phyloP scores from a whole-genome alignment of 208 protist species.

The Porcisia hertigi region DNA sequence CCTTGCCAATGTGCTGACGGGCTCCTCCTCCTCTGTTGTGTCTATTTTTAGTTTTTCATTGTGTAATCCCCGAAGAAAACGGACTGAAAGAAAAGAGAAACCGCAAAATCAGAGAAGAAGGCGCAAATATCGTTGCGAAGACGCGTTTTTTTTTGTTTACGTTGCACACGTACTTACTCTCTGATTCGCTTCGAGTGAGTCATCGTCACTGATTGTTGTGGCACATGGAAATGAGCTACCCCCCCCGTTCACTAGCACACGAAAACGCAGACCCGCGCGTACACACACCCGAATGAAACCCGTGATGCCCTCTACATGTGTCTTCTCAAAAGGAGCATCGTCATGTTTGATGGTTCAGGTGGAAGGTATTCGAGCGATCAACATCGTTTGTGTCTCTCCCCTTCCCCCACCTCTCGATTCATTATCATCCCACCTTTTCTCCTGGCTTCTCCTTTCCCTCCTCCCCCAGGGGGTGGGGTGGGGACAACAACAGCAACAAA shows the following conservation, averaged over 20 bases:
- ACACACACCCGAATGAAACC: neutral
- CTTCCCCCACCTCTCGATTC: neutral
- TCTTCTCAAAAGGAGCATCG: too few relatives aligned
- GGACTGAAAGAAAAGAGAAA: too few relatives aligned
- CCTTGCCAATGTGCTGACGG: neutral
- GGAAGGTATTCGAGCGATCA: too few relatives aligned
- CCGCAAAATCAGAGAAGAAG: neutral
- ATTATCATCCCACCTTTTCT: neutral
- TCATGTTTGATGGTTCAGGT: neutral
- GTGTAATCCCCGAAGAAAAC: too few relatives aligned
- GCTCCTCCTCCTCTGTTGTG: too few relatives aligned
- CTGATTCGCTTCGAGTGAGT: neutral
- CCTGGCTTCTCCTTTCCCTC: neutral
- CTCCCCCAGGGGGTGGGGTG: neutral
- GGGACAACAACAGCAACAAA: too few relatives aligned
- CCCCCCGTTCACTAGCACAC: neutral
- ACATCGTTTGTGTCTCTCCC: neutral
- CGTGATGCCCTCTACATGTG: neutral
- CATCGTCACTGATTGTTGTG: neutral
- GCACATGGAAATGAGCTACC: too few relatives aligned
- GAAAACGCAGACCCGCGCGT: neutral
- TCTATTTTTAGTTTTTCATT: too few relatives aligned
- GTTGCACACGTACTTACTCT: neutral
- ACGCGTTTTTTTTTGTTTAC: neutral
- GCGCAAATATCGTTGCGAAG: neutral